Base-by-base conservation (phyloP, 1,284 basidiomycete genomes). In the Golubevia sp. region DNA sequence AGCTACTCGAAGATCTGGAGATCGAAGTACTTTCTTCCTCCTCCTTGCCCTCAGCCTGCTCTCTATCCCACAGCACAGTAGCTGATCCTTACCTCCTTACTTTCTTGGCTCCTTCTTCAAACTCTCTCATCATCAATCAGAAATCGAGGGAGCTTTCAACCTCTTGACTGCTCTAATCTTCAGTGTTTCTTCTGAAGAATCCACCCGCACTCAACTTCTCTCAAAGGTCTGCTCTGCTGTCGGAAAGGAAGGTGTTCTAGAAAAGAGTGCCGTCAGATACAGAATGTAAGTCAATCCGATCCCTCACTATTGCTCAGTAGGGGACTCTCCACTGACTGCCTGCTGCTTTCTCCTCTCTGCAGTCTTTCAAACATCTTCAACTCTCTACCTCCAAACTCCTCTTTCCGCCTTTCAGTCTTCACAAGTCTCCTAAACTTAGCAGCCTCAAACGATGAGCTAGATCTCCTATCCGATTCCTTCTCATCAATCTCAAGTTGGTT, bases 291-390 rank as follows among this genome's bases (percentile, higher is more conserved):
- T 59, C 25, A 7, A 23, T 52, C 50, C 11, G 21, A 23, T 7
- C 6, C 21, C 11, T 5, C 11, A 34, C 30, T 34, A 5, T 3
- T 5, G 30, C 30, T 34, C 11, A 5, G 30, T 34, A 5, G 30
- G 11, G 5, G 11, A 5, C 11, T 34, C 30, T 34, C 30, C 11
- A 34, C 11, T 34, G 5, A 5, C 30, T n/a, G n/a, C n/a, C n/a
- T n/a, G n/a, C n/a, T n/a, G n/a, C n/a, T n/a, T n/a, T n/a, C n/a
- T n/a, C 11, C 30, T 34, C 30, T 34, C 26, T 72, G 68, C 48
- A 75, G 76, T 51, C 71, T 83, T 15, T 68, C 76, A 24, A 83
- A 83, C 73, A 64, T 77, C 15, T 83, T 76, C 73, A 83, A 83
- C 70, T 58, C 69, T 26, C 62, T 83, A 24, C 68, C 74, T 1